These are phyloP conservation scores for Penicillium antarcticum DNA, from an alignment of 495 filamentous ascomycete species.

Conservation along the genomic window DNA sequence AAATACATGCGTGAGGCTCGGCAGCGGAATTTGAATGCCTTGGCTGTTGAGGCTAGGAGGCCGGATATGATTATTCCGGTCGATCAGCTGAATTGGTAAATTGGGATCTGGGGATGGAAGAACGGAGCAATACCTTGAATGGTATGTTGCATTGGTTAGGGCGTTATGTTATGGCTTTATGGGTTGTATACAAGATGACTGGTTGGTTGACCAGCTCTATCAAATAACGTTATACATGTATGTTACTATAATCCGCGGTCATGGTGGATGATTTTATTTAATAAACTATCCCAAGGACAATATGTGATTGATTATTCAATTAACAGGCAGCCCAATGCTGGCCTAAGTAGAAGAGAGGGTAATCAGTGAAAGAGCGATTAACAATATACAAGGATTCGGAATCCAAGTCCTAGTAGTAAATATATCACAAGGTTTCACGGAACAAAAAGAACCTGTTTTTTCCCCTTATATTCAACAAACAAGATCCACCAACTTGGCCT, in stretches of 20 bases:
- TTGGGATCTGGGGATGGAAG: not conserved
- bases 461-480: slow-evolving; percentile 15
- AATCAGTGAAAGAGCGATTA: not conserved
- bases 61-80: slow-evolving; percentile 26
- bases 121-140: not conserved
- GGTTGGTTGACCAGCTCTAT: too few relatives aligned
- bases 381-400: not conserved
- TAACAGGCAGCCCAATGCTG: too few relatives aligned
- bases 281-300: too few relatives aligned
- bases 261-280: too few relatives aligned
- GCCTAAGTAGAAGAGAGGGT: not conserved
- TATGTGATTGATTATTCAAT: too few relatives aligned
- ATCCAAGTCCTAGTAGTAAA: not conserved
- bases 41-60: slow-evolving; percentile 15
- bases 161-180: too few relatives aligned
- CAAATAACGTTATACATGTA: too few relatives aligned
- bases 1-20: slow-evolving; percentile 28
- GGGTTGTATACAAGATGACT: not conserved
- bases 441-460: slow-evolving; percentile 11
- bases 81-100: slow-evolving; percentile 11
- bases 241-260: too few relatives aligned
- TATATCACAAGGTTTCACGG: not conserved
- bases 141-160: too few relatives aligned
- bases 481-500: slow-evolving; percentile 12
- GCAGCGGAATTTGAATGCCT: slow-evolving; percentile 18